Base-by-base conservation (phyloP, 441 rosid species). In the Pelargonium australe region DNA sequence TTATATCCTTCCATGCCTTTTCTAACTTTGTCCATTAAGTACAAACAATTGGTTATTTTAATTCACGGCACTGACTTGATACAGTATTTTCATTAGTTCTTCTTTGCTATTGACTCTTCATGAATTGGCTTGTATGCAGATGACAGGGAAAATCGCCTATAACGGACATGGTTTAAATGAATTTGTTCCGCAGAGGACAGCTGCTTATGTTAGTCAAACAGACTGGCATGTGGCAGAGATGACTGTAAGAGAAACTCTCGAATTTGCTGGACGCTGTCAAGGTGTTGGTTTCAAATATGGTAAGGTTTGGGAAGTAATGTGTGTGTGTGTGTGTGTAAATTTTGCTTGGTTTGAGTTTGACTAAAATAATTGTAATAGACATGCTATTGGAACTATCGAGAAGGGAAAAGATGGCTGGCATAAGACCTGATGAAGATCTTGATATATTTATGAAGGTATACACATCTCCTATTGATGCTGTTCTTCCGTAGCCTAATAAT, bases 381-480 rank as follows among this genome's bases (percentile, higher is more conserved):
- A 95, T 95, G 99, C 87, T 95, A 55, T 23, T 80, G 82, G 99
- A 95, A 79, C 90, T 95, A 76, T 87, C 97, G 70, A 85, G 99
- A 78, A 90, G 98, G 71, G 99, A 95, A 75, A 95, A 95, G 85
- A 72, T 84, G 60, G 88, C 95, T 43, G 97, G 95, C 70, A 92
- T 95, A 71, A 89, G 89, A 76, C 98, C 99, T 68, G 96, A 95
- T 81, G 99, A 89, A 81, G 99, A 95, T 81, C 99, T 95, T 74
- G 99, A 95, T 74, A 88, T 95, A 76, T 92, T 95, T 79, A 90
- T 95, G 96, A 95, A 95, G 99, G 99, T 92, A 78, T 16, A 68
- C 17, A 37, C 64, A n/a, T 65, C 40, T 62, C 60, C 47, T 8
- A 70, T 44, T 70, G 16, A 51, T 70, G n/a, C 5, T 23, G 55